Evolutionary conservation across 225 moss, liverwort and hornwort species (phyloP).

Genomic region (Ulota crispa): DNA sequence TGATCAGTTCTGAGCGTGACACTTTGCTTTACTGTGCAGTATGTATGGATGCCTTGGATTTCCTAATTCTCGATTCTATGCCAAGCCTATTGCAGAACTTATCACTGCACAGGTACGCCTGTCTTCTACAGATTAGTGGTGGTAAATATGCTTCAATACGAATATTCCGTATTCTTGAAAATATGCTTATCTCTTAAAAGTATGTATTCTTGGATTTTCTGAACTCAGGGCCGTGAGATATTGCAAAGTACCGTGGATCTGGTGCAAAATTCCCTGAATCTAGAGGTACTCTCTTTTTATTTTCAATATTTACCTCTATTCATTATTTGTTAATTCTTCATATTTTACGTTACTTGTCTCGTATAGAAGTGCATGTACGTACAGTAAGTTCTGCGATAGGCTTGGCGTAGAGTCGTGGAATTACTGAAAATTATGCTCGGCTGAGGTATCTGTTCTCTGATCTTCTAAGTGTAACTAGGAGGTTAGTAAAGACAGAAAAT

Average conservation of each 20-base stretch:
- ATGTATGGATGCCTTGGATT: slow-evolving; percentile 99
- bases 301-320: neutral
- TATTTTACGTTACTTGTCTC: neutral
- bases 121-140: neutral
- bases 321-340: neutral
- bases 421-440: neutral
- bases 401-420: slow-evolving; percentile 55
- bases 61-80: slow-evolving; percentile 94
- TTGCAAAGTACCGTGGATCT: slow-evolving; percentile 96
- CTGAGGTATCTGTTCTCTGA: neutral
- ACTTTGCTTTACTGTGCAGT: slow-evolving; percentile 48
- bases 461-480: neutral
- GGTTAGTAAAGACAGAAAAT: neutral
- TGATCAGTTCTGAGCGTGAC: neutral
- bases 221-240: slow-evolving; percentile 87
- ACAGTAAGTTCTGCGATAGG: slow-evolving; percentile 60
- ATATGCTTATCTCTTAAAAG: neutral
- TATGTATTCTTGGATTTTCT: slow-evolving; percentile 11
- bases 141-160: neutral
- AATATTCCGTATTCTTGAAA: neutral
- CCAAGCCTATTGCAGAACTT: slow-evolving; percentile 97
- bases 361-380: slow-evolving; percentile 33
- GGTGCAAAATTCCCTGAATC: slow-evolving; percentile 74
- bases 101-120: slow-evolving; percentile 85
- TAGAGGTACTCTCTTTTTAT: slow-evolving; percentile 65